These are phyloP conservation scores for Hypoxylon sp. DNA, from an alignment of 2,329 filamentous ascomycete genomes.

Conservation along the genomic window DNA sequence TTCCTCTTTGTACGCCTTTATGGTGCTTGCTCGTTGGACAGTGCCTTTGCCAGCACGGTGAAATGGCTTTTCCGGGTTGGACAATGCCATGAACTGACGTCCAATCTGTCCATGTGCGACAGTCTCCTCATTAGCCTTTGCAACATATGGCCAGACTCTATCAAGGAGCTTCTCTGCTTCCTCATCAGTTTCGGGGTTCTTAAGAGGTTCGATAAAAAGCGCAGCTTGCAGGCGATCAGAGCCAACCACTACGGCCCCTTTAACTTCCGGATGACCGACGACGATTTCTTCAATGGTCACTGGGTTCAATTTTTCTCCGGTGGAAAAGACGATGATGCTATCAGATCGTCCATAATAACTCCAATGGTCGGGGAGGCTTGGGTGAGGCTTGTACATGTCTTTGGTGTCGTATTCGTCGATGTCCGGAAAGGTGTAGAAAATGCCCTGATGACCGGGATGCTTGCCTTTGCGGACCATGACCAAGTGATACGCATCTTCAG, in stretches of 20 bases:
- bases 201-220: constrained; percentile 62
- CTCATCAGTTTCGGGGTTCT: constrained; percentile 49
- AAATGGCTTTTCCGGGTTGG: constrained; percentile 61
- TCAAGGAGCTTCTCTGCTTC: constrained; percentile 57
- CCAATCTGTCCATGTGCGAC: constrained; percentile 64
- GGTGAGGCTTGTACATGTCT: constrained; percentile 62
- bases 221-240: constrained; percentile 62
- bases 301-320: constrained; percentile 67
- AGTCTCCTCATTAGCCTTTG: constrained; percentile 60
- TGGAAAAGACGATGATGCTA: constrained; percentile 65
- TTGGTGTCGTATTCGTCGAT: constrained; percentile 60
- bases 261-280: constrained; percentile 57
- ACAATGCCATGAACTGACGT: constrained; percentile 58
- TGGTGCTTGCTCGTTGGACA: constrained; percentile 58
- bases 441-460: constrained; percentile 53
- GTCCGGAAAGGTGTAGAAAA: constrained; percentile 53
- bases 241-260: constrained; percentile 63
- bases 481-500: constrained; percentile 57
- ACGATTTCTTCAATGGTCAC: constrained; percentile 61
- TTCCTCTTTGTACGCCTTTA: constrained; percentile 60
- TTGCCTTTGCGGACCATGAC: constrained; percentile 57
- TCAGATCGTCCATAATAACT: constrained; percentile 58
- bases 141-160: constrained; percentile 61
- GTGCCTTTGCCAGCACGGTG: constrained; percentile 62
- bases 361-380: constrained; percentile 57